Evolutionary conservation across 495 filamentous ascomycete species (phyloP).

Genomic region (Talaromyces adpressus): DNA sequence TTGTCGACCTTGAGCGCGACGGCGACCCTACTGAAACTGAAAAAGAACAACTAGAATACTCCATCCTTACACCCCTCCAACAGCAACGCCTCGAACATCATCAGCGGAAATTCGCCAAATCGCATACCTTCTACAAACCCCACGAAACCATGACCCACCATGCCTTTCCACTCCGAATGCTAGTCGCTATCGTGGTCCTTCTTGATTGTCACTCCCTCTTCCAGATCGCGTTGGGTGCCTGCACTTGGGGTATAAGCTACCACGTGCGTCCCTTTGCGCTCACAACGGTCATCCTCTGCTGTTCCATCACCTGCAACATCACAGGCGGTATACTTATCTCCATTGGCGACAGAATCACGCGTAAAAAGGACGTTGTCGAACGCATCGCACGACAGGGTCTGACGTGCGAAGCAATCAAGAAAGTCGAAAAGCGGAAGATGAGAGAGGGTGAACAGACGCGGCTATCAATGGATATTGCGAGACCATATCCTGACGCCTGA

Average conservation of each 20-base stretch:
- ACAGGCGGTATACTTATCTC: slow-evolving; percentile 63
- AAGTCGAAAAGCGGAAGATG: slow-evolving; percentile 56
- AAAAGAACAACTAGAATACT: slow-evolving; percentile 39
- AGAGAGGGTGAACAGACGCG: slow-evolving; percentile 30
- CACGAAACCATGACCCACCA: slow-evolving; percentile 75
- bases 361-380: slow-evolving; percentile 79
- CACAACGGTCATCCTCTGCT: slow-evolving; percentile 73
- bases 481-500: slow-evolving; percentile 11
- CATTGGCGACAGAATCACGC: slow-evolving; percentile 61
- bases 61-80: slow-evolving; percentile 55
- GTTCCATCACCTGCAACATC: slow-evolving; percentile 66
- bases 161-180: slow-evolving; percentile 64
- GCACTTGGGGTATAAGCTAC: slow-evolving; percentile 66
- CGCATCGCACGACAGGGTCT: slow-evolving; percentile 64
- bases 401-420: slow-evolving; percentile 64
- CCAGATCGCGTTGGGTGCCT: slow-evolving; percentile 67
- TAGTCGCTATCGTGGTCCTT: slow-evolving; percentile 65
- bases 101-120: slow-evolving; percentile 65
- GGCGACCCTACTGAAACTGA: slow-evolving; percentile 19
- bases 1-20: slow-evolving; percentile 35
- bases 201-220: slow-evolving; percentile 67
- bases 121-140: slow-evolving; percentile 79
- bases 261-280: slow-evolving; percentile 56
- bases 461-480: neutral
- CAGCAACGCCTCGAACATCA: slow-evolving; percentile 61